Evolutionary conservation across 75 land plant species (phyloP), one percentile per base, ranked within the genome.

Genomic region (Pinus albicaulis): DNA sequence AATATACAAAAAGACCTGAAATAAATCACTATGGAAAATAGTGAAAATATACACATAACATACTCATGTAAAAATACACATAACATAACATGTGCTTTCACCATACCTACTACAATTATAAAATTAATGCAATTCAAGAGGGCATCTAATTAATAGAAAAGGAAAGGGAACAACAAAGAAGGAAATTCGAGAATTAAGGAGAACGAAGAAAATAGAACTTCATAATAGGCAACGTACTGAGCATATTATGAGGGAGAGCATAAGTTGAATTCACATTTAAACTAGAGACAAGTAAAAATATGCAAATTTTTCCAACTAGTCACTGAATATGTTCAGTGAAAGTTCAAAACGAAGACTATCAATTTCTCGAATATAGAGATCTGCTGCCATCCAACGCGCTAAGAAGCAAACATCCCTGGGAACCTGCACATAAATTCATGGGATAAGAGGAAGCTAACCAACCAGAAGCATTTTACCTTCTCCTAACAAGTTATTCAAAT

Each of bases 351-450:
- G 89, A 44, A 96, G 85, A 74, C 82, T 87, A 74, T 96, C 99
- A 76, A 93, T 78, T 82, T 96, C 99, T 60, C 95, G 81, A 36
- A 93, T 89, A 80, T 93, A 96, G 25, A 96, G 83, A 80, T 96
- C 99, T 74, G 88, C 87, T 74, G 95, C 91, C 85, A 96, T 96
- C 99, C 99, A 96, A 41, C 91, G 79, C 53, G 99, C 89, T 59
- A 96, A 77, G 60, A 89, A 88, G 58, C 93, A 87, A 11, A 96
- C 99, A 89, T 93, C 94, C 60, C 92, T 84, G 64, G 99, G 93
- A 26, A 96, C 97, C 97, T 94, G 90, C 58, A 80, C 56, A 24
- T 73, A 76, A 24, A 3, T 72, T 41, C 38, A 53, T 53, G 13
- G n/a, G 13, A 72, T 13, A 13, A 55, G 14, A 10, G 36, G 4